Evolutionary conservation across 2,329 filamentous ascomycete species (phyloP).

Genomic region (Hypoxylon sp.): DNA sequence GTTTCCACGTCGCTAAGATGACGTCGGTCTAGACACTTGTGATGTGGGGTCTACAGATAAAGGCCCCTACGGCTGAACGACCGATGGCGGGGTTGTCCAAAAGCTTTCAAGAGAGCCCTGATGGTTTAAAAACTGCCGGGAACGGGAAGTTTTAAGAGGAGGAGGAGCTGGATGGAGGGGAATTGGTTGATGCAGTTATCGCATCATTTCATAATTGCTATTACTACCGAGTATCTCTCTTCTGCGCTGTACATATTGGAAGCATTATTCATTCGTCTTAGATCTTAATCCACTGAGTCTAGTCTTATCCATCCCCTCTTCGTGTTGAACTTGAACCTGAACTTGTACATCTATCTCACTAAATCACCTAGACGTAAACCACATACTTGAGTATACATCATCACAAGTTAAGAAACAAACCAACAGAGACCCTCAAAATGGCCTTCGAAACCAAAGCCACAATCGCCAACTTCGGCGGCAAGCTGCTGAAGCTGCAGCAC

Average conservation of each 20-base stretch:
- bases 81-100: slow-evolving; percentile 30
- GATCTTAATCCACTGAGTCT: slow-evolving; percentile 11
- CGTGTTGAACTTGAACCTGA: slow-evolving; percentile 1
- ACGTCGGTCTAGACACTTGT: slow-evolving; percentile 27
- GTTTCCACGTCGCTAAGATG: slow-evolving; percentile 29
- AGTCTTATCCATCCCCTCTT: background rate
- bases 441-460: slow-evolving; percentile 88
- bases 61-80: slow-evolving; percentile 1
- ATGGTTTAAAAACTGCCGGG: slow-evolving; percentile 30
- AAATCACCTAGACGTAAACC: too few relatives aligned
- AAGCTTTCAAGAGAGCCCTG: too few relatives aligned
- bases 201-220: slow-evolving; percentile 15
- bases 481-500: slow-evolving; percentile 93
- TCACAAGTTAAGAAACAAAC: background rate
- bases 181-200: slow-evolving; percentile 33
- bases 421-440: slow-evolving; percentile 65
- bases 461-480: slow-evolving; percentile 91
- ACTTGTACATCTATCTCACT: background rate
- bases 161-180: slow-evolving; percentile 27
- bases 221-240: slow-evolving; percentile 6
- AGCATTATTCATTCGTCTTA: slow-evolving; percentile 24
- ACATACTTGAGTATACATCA: too few relatives aligned
- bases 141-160: too few relatives aligned
- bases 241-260: slow-evolving; percentile 32
- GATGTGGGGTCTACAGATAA: slow-evolving; percentile 38